These are phyloP conservation scores for Tylopilus rubrobrunneus DNA, from an alignment of 768 basidiomycete genomes.

Conservation along the genomic window DNA sequence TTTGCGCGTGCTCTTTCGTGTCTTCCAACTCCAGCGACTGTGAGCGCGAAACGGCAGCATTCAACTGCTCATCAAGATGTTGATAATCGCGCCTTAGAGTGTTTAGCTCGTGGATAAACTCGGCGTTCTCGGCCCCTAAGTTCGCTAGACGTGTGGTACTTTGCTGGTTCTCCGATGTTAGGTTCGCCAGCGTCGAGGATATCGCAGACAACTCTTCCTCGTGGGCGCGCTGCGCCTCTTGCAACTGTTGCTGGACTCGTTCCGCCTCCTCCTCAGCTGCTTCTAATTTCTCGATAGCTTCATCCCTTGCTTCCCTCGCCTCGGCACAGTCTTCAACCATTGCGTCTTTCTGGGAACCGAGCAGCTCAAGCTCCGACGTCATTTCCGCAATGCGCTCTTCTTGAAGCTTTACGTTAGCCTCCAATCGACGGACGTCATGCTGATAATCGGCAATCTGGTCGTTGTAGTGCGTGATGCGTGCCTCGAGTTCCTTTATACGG, in stretches of 20 bases:
- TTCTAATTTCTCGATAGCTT: constrained; percentile 53
- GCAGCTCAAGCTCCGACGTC: constrained; percentile 63
- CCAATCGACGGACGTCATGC: constrained; percentile 72
- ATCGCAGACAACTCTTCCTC: constrained; percentile 36
- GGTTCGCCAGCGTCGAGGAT: constrained; percentile 37
- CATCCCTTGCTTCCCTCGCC: constrained; percentile 69
- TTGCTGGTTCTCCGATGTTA: constrained; percentile 32
- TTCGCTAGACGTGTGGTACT: constrained; percentile 13
- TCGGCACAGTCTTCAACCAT: constrained; percentile 85
- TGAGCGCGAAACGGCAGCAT: constrained; percentile 4
- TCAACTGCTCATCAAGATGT: constrained; percentile 9
- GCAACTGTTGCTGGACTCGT: constrained; percentile 30
- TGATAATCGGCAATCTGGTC: constrained; percentile 77
- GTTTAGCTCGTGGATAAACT: constrained; percentile 13
- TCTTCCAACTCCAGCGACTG: constrained; percentile 10
- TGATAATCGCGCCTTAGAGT: constrained; percentile 8
- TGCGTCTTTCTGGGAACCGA: constrained; percentile 64
- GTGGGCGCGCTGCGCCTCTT: constrained; percentile 21
- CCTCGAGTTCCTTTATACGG: constrained; percentile 69
- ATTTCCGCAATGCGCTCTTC: constrained; percentile 74
- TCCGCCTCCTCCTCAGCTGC: constrained; percentile 62
- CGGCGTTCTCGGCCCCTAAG: constrained; percentile 16
- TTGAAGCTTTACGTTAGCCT: constrained; percentile 68
- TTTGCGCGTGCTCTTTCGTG: constrained; percentile 2
- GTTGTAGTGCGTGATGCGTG: constrained; percentile 58